Base-by-base conservation (phyloP, 2,329 filamentous ascomycete genomes). In the Sarocladium strictum region DNA sequence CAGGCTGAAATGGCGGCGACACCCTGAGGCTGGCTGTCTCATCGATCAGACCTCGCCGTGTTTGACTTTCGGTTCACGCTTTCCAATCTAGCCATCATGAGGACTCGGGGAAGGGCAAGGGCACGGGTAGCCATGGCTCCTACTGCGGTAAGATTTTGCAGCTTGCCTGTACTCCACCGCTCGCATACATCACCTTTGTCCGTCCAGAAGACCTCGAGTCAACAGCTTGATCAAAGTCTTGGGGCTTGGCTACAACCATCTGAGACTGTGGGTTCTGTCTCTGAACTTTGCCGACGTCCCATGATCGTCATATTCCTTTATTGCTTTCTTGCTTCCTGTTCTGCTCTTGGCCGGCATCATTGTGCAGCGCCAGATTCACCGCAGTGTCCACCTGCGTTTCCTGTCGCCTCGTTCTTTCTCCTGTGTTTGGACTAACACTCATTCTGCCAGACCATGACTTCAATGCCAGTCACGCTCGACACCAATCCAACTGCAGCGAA, bases 391-490 rank as follows among this genome's bases (percentile, higher is more conserved):
- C 47, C n/a, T 51, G 26, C 27, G 11, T 15, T 51, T 3, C 3
- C 10, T 33, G 47, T 35, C 29, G 47, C 32, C n/a, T 33, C 29
- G 53, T 45, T 35, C 54, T 52, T 45, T 53, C 47, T 33, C 47
- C 14, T 14, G 47, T 14, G 47, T n/a, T 49, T 17, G 58, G 29
- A 50, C 65, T 66, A 54, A 65, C 54, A 15, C 54, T 53, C 33
- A 52, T 21, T 53, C 40, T 49, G 58, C 62, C 59, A 72, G 69
- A 60, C 58, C 54, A 77, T 77, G 75, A 70, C 69, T 51, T 62
- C 68, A 21, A 56, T 63, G 53, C 58, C 57, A 35, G 53, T 61
- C 27, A 55, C 58, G 21, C 58, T 59, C 43, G 59, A 54, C 53
- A 59, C 57, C 45, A 58, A 56, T 19, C 55, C 58, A 32, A 61